These are phyloP conservation scores for Aaosphaeria arxii DNA, from an alignment of 2,329 filamentous ascomycete genomes.

Conservation along the genomic window DNA sequence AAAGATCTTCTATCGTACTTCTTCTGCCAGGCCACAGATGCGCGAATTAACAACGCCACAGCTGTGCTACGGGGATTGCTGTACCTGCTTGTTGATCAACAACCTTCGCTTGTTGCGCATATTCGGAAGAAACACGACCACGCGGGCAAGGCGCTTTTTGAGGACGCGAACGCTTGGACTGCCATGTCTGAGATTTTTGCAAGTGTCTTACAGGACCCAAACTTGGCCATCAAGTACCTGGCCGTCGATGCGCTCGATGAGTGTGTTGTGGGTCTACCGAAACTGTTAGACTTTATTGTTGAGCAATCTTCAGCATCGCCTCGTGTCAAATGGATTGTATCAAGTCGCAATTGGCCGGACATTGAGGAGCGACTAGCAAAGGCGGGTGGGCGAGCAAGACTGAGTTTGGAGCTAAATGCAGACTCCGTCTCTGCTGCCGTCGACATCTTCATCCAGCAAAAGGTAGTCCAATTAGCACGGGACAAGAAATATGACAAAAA, in stretches of 20 bases:
- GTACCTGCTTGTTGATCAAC: slow-evolving; percentile 36
- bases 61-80: slow-evolving; percentile 46
- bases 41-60: slow-evolving; percentile 35
- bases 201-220: slow-evolving; percentile 38
- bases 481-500: not conserved
- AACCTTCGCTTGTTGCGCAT: slow-evolving; percentile 33
- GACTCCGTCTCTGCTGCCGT: not conserved
- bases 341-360: not conserved
- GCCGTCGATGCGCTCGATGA: slow-evolving; percentile 8
- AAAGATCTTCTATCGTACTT: slow-evolving; percentile 24
- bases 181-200: slow-evolving; percentile 38
- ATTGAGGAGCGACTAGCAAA: slow-evolving; percentile 1
- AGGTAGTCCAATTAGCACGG: not conserved
- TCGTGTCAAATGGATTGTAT: slow-evolving; percentile 4
- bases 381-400: not conserved
- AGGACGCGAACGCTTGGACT: slow-evolving; percentile 39
- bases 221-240: slow-evolving; percentile 3
- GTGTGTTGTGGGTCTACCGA: slow-evolving; percentile 3
- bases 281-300: slow-evolving; percentile 3
- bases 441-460: not conserved
- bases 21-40: slow-evolving; percentile 45
- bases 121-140: slow-evolving; percentile 33
- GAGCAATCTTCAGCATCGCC: not conserved
- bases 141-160: slow-evolving; percentile 37
- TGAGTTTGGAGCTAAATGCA: not conserved